These are phyloP conservation scores for Volvariella volvacea DNA, from an alignment of 1,284 basidiomycete species.

Conservation along the genomic window DNA sequence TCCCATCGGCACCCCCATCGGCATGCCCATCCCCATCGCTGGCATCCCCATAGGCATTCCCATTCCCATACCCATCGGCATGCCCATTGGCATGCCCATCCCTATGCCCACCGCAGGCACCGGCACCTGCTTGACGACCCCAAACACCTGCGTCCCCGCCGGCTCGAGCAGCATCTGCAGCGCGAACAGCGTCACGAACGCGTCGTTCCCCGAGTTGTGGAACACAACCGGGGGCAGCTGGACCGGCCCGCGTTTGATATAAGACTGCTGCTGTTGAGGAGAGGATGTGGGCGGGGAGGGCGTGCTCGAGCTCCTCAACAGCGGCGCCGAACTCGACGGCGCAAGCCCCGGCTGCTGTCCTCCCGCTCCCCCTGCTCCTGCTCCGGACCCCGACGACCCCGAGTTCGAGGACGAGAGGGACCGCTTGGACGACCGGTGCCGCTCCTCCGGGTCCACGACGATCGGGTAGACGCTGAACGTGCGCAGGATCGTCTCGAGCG, in stretches of 20 bases:
- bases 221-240: conserved; percentile 36
- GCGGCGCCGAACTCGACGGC: conserved; percentile 9
- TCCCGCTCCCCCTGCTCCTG: neutral
- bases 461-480: conserved; percentile 28
- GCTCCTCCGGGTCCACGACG: conserved; percentile 12
- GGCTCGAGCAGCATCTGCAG: conserved; percentile 61
- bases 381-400: too few relatives aligned
- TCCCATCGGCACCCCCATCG: neutral
- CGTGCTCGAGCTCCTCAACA: too few relatives aligned
- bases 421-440: neutral
- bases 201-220: conserved; percentile 70
- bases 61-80: neutral
- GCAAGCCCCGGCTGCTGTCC: conserved; percentile 4
- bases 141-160: conserved; percentile 17
- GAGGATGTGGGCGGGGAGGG: conserved; percentile 4
- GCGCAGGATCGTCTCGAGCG: conserved; percentile 47
- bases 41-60: neutral
- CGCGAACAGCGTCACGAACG: conserved; percentile 55
- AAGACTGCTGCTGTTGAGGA: conserved; percentile 9
- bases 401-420: neutral
- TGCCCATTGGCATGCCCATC: neutral
- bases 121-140: neutral
- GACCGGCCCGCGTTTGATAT: conserved; percentile 16
- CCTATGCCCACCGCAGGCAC: neutral
- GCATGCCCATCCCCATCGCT: neutral